Conservation (phyloP, 2,329 filamentous ascomycete species). For the Phialocephala subalpina region DNA sequence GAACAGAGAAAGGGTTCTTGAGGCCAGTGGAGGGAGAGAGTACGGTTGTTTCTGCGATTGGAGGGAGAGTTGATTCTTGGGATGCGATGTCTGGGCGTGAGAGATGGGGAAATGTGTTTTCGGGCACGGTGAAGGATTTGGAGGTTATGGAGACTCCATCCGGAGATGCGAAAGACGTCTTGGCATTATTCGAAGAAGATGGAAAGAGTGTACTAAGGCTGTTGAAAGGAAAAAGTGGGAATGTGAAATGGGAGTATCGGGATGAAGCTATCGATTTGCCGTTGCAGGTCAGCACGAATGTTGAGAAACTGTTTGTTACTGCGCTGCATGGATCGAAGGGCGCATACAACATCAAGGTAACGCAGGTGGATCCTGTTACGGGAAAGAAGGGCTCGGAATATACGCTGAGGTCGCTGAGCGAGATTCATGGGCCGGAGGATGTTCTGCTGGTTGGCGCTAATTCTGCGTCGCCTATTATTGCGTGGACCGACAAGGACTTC, state of each 20-base stretch:
- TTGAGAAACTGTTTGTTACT: conserved; percentile 77
- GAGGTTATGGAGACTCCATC: conserved; percentile 74
- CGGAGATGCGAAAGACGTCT: conserved; percentile 69
- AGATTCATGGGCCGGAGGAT: conserved; percentile 69
- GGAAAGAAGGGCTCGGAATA: conserved; percentile 78
- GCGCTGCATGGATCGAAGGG: conserved; percentile 74
- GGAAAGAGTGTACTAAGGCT: conserved; percentile 69
- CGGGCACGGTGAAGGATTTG: conserved; percentile 69
- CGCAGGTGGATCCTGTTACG: conserved; percentile 74
- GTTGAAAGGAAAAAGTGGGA: conserved; percentile 76
- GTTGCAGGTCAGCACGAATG: conserved; percentile 76
- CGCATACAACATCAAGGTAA: conserved; percentile 80
- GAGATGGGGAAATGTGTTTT: conserved; percentile 74
- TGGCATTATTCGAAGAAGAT: conserved; percentile 70
- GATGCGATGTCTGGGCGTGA: conserved; percentile 82
- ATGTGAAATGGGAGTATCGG: conserved; percentile 79
- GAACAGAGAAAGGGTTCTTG: conserved; percentile 54
- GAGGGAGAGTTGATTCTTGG: conserved; percentile 79
- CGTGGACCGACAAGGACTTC: conserved; percentile 73
- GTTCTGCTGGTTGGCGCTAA: conserved; percentile 81
- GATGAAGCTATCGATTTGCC: conserved; percentile 74
- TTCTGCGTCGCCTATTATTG: conserved; percentile 76
- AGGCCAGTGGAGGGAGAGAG: conserved; percentile 82
- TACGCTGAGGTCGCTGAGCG: conserved; percentile 75
- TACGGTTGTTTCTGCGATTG: conserved; percentile 77